These are phyloP conservation scores for Pseudogymnoascus sp. DNA, from an alignment of 2,329 filamentous ascomycete genomes.

Conservation along the genomic window DNA sequence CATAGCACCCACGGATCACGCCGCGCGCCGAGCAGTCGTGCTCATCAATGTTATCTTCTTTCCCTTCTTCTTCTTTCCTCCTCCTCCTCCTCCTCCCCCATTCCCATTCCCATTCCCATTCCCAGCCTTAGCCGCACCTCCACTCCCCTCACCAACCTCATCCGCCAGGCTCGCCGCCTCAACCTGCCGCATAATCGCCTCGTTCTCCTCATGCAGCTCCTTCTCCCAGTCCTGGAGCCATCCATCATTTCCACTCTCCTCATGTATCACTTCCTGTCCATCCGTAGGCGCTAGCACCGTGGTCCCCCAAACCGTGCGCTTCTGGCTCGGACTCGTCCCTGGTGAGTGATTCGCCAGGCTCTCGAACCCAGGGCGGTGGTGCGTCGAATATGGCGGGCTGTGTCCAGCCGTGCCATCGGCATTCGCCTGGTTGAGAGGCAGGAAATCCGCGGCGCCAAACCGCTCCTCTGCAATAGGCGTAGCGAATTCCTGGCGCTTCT, in stretches of 20 bases:
- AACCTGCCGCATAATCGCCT: slow-evolving; percentile 49
- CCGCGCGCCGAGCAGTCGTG: slow-evolving; percentile 39
- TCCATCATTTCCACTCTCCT: slow-evolving; percentile 55
- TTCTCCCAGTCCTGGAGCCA: slow-evolving; percentile 82
- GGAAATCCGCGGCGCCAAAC: slow-evolving; percentile 53
- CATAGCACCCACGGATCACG: slow-evolving; percentile 19
- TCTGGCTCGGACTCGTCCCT: slow-evolving; percentile 69
- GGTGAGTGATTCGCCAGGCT: slow-evolving; percentile 56
- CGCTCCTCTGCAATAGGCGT: slow-evolving; percentile 28
- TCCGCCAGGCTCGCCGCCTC: slow-evolving; percentile 41
- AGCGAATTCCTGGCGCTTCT: slow-evolving; percentile 42
- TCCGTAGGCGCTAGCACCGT: slow-evolving; percentile 49
- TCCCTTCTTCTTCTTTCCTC: slow-evolving; percentile 59
- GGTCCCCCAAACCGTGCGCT: slow-evolving; percentile 91
- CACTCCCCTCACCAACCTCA: slow-evolving; percentile 18
- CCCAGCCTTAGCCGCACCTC: slow-evolving; percentile 22
- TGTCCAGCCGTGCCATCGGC: slow-evolving; percentile 36
- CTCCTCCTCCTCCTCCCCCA: slow-evolving; percentile 18
- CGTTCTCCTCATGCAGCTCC: slow-evolving; percentile 57
- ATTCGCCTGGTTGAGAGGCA: slow-evolving; percentile 45
- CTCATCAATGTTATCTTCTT: slow-evolving; percentile 68
- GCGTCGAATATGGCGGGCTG: slow-evolving; percentile 46
- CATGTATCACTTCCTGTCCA: slow-evolving; percentile 10
- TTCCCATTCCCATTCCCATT: slow-evolving; percentile 12
- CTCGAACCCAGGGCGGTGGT: slow-evolving; percentile 53